Base-by-base conservation (phyloP, 1,284 basidiomycete genomes). In the Ganoderma lingzhi region DNA sequence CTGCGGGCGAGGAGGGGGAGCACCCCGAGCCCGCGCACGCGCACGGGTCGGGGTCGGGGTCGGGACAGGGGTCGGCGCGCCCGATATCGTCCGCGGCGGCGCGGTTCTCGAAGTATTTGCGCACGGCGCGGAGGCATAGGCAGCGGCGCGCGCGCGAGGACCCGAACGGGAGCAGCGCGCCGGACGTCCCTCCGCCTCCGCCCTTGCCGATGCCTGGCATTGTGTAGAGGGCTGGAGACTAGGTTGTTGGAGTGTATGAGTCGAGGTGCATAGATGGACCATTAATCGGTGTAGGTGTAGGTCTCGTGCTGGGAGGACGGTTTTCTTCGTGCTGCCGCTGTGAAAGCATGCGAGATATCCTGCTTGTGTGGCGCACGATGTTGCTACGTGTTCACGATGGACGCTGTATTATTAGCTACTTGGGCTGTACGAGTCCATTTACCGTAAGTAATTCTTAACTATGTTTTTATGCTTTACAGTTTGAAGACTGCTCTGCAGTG, bases 81-180 rank as follows among this genome's bases (percentile, higher is more conserved):
- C 75, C 78, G 9, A 73, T 78, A 74, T 72, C 80, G 69, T 74
- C 75, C 62, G 70, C 74, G 53, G 73, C 73, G 51, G 74, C 85
- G 68, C 85, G 91, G 45, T 90, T 93, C 77, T 92, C 91, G 70
- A 85, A 88, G 41, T 93, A 93, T 76, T 80, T 93, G 64, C 86
- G 87, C 37, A 88, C 89, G 73, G 90, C 90, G n/a, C 84, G 84
- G 67, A 82, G 85, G 62, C 67, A 53, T 15, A 44, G 72, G 55
- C 71, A 73, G 62, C 59, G 76, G 14, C 73, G 71, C 4, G 72
- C 68, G 48, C 69, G 71, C n/a, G 78, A 75, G 28, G 76, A 75
- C 32, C 61, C 62, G 42, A 60, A 64, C 65, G 78, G 74, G 48
- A 74, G 75, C 69, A 79, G 80, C 70, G 75, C 75, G 58, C 79